Evolutionary conservation across 495 filamentous ascomycete genomes (phyloP).

Genomic region (Hyaloscypha variabilis): DNA sequence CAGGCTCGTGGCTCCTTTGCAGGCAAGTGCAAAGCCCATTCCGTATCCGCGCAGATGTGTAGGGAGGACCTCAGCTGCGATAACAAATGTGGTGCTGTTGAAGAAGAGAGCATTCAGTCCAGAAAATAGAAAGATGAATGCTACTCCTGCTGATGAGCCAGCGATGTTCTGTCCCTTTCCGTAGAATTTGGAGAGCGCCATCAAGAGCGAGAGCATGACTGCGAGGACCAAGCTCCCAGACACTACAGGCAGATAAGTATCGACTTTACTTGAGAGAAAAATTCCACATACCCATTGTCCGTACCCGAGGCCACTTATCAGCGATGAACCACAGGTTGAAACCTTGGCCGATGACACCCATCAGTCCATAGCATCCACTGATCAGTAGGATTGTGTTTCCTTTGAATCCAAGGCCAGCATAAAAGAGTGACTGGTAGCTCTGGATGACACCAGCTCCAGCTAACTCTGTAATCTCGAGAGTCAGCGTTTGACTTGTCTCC

Average conservation of each 20-base stretch:
- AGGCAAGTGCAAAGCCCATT: not conserved
- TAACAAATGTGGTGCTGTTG: conserved; percentile 15
- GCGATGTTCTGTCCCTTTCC: conserved; percentile 14
- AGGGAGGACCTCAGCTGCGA: not conserved
- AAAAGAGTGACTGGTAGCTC: conserved; percentile 22
- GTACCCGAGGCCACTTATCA: conserved; percentile 21
- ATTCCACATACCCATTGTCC: conserved; percentile 15
- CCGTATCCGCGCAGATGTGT: conserved; percentile 10
- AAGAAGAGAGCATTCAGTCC: conserved; percentile 24
- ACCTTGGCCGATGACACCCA: conserved; percentile 22
- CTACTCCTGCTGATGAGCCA: conserved; percentile 20
- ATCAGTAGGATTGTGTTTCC: conserved; percentile 21
- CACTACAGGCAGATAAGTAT: conserved; percentile 11
- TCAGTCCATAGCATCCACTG: conserved; percentile 23
- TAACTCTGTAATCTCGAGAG: no score
- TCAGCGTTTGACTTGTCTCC: no score
- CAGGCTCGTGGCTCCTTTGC: not conserved
- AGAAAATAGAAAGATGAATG: conserved; percentile 26
- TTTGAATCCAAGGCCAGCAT: conserved; percentile 20
- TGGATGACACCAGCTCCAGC: conserved; percentile 24
- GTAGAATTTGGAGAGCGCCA: conserved; percentile 20
- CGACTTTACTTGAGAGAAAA: not conserved
- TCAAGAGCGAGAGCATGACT: conserved; percentile 18
- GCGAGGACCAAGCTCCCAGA: conserved; percentile 7
- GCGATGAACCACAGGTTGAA: conserved; percentile 10